Evolutionary conservation across 148 eudicot species (phyloP), one percentile per base, ranked within the genome.

Genomic region (Chenopodium suecicum): DNA sequence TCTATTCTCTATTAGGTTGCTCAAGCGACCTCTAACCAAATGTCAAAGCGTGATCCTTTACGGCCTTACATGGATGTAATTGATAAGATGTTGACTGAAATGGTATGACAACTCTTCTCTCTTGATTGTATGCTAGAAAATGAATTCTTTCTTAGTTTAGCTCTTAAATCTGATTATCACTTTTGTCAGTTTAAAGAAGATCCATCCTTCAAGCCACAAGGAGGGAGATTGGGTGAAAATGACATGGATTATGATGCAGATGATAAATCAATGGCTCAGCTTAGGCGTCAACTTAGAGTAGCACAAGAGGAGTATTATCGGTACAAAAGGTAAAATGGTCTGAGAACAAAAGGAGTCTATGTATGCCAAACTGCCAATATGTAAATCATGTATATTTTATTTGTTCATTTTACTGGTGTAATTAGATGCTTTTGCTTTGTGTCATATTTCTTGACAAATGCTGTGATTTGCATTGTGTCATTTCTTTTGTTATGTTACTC

Each of bases 161-260:
- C n/a, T 78, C 17, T 76, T 85, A 75, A 63, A 73, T 65, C 37
- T 78, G 47, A 64, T 23, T 65, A 52, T 47, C 62, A 47, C 47
- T 47, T 73, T 7, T 14, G 10, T 86, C 83, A 94, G 98, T 89
- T 93, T 48, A 86, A 81, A 80, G 98, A 94, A 84, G 98, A 94
- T 78, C 97, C 98, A 74, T 90, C 88, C 54, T 94, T 94, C 86
- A 94, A 94, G 83, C 94, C 98, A 73, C 98, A 93, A 89, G 98
- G 98, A 63, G 98, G 97, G 31, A 90, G 88, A 70, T 79, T 94
- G 79, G 97, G 97, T 81, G 97, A 94, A 84, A 93, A 93, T 88
- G 98, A 94, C 78, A 91, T 94, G 97, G 97, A 94, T 74, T 91
- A 94, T 80, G 98, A 94, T 85, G 85, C 94, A 80, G 98, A 94